Percentiles rank a stretch among this genome's conserved stretches.
Evolutionary conservation across 495 filamentous ascomycete genomes (phyloP).

Genomic region (Achaetomiella virescens): DNA sequence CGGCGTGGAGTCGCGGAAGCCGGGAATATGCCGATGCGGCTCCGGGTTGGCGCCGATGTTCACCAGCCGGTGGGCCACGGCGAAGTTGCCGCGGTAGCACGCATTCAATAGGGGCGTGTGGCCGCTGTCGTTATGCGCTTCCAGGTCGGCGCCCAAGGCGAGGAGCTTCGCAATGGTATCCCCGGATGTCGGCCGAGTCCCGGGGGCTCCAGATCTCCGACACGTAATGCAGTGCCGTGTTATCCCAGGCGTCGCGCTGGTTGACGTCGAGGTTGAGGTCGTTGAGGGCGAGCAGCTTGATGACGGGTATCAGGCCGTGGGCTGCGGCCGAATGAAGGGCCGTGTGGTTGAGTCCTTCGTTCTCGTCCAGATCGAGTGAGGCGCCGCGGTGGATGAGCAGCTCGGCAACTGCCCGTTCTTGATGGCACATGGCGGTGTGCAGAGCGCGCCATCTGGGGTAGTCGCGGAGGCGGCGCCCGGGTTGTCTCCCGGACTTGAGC

Average conservation of each 20-base stretch:
- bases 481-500: constrained; percentile 15
- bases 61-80: constrained; percentile 21
- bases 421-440: constrained; percentile 33
- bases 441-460: constrained; percentile 30
- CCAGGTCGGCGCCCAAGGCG: constrained; percentile 23
- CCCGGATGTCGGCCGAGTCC: constrained; percentile 15
- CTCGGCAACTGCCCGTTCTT: constrained; percentile 25
- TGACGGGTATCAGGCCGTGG: constrained; percentile 20
- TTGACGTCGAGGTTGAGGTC: constrained; percentile 21
- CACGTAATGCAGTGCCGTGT: constrained; percentile 27
- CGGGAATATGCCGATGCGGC: constrained; percentile 18
- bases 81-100: constrained; percentile 24
- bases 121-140: constrained; percentile 22
- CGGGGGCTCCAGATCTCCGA: constrained; percentile 17
- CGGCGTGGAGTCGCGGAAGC: constrained; percentile 22
- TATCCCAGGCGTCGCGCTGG: constrained; percentile 19
- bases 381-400: constrained; percentile 32
- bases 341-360: constrained; percentile 16
- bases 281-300: constrained; percentile 23
- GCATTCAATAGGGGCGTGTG: constrained; percentile 24
- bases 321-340: constrained; percentile 27
- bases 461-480: constrained; percentile 1
- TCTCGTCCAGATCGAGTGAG: constrained; percentile 21
- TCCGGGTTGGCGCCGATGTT: constrained; percentile 24
- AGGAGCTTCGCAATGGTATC: constrained; percentile 26